A percentile compares a stretch with the other conserved stretches of the same genome.
Conservation (phyloP, 2,329 filamentous ascomycete species). For the Colletotrichum brevisporum region DNA sequence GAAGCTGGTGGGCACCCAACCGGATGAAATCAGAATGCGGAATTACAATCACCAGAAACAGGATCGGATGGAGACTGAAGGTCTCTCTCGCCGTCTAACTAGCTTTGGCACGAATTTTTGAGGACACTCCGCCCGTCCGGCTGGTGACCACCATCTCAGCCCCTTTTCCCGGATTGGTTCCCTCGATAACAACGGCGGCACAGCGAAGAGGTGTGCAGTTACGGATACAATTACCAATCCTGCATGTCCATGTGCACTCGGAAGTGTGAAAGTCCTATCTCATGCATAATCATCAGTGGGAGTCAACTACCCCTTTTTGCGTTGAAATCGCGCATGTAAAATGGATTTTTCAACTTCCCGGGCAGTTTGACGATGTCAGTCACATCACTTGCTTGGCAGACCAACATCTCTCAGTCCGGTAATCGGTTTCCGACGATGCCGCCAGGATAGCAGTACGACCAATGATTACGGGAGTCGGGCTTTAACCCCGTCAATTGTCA, state of each 20-base stretch:
- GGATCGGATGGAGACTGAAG: neutral
- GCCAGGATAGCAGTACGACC: neutral
- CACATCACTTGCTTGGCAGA: neutral
- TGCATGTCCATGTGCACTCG: neutral
- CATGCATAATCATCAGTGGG: neutral
- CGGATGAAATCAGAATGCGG: neutral
- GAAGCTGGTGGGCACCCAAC: neutral
- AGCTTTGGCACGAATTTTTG: no score
- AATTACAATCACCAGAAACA: conserved; percentile 18
- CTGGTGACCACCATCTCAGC: no score
- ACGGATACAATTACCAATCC: neutral
- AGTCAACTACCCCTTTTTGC: neutral
- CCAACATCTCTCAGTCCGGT: neutral
- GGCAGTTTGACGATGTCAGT: neutral
- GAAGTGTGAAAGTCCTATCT: neutral
- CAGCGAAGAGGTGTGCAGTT: neutral
- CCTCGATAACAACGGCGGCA: no score
- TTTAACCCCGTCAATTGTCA: conserved; percentile 5
- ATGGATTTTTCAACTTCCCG: neutral
- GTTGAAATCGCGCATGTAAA: neutral
- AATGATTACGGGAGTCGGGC: neutral
- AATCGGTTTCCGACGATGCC: neutral
- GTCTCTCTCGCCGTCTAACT: no score
- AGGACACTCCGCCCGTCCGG: no score
- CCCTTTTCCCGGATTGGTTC: no score